Evolutionary conservation across 2,329 filamentous ascomycete species (phyloP).

Genomic region (Madurella fahalii): DNA sequence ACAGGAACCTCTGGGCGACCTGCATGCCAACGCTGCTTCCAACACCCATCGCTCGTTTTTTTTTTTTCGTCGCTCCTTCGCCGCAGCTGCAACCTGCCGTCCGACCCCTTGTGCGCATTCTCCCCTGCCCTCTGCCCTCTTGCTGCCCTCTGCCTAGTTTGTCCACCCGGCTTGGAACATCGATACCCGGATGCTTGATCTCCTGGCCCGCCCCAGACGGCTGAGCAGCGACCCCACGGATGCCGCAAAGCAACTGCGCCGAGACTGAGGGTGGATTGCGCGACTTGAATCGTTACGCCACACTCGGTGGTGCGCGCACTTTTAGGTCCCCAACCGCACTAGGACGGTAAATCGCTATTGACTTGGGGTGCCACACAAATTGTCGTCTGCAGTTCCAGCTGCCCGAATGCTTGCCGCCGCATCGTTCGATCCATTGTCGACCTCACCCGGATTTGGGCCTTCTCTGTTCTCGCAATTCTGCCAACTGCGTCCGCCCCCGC

Average conservation of each 20-base stretch:
- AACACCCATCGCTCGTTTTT: conserved; percentile 13
- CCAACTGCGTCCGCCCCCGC: conserved; percentile 11
- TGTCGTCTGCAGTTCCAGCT: not conserved
- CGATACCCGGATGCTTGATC: not conserved
- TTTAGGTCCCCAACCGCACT: not conserved
- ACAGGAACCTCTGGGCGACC: conserved; percentile 18
- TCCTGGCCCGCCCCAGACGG: not conserved
- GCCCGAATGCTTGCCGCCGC: conserved; percentile 14
- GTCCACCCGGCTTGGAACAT: not conserved
- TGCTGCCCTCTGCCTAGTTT: not conserved
- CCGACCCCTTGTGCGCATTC: not conserved
- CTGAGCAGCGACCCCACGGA: conserved; percentile 1
- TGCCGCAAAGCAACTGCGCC: conserved; percentile 7
- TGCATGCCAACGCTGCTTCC: conserved; percentile 15
- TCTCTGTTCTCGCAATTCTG: conserved; percentile 1
- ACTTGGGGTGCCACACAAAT: not conserved
- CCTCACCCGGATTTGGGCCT: not conserved
- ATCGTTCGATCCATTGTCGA: conserved; percentile 3
- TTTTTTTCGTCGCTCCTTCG: conserved; percentile 6
- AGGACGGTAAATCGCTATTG: not conserved
- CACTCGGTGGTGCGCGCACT: conserved; percentile 3
- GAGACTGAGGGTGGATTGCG: conserved; percentile 7
- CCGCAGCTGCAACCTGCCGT: conserved; percentile 1
- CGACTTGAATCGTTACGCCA: conserved; percentile 15
- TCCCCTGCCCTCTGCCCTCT: not conserved